Evolutionary conservation across 192 early-diverging fungal species (phyloP).

Genomic region (Glomus cerebriforme): DNA sequence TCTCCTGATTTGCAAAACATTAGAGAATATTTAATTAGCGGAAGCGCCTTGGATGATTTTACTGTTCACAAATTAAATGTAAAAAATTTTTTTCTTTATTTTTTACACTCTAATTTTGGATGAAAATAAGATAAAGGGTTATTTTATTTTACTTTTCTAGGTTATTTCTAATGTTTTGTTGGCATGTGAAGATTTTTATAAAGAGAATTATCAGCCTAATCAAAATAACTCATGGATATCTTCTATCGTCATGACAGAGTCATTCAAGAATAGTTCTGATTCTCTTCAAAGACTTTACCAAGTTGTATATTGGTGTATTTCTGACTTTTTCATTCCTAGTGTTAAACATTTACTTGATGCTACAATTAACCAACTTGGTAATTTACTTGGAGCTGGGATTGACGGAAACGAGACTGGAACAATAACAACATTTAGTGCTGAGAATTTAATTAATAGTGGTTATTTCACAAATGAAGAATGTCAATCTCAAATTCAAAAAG

Average conservation of each 20-base stretch:
- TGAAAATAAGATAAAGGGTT: not conserved
- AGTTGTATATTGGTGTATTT: constrained; percentile 10
- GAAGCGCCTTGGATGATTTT: not conserved
- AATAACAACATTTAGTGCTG: not conserved
- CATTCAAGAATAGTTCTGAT: constrained; percentile 13
- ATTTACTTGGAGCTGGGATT: not conserved
- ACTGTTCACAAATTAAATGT: constrained; percentile 18
- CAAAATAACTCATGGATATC: not conserved
- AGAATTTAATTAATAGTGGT: not conserved
- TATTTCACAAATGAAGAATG: not conserved
- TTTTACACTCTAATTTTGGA: not conserved
- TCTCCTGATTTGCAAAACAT: not conserved
- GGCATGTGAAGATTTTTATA: constrained; percentile 12
- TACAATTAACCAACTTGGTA: not conserved
- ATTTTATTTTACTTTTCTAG: not conserved
- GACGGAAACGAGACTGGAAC: not conserved
- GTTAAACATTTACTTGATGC: not conserved
- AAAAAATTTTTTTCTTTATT: not conserved
- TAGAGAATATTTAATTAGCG: not conserved
- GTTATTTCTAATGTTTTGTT: constrained; percentile 4
- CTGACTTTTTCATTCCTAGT: constrained; percentile 14
- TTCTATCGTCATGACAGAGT: not conserved
- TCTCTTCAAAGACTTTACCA: constrained; percentile 15
- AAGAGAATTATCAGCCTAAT: constrained; percentile 12
- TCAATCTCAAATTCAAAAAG: no score